Percentiles rank a stretch among this genome's conserved stretches.
Conservation (phyloP, 768 basidiomycete species). For the Lyophyllum decastes region DNA sequence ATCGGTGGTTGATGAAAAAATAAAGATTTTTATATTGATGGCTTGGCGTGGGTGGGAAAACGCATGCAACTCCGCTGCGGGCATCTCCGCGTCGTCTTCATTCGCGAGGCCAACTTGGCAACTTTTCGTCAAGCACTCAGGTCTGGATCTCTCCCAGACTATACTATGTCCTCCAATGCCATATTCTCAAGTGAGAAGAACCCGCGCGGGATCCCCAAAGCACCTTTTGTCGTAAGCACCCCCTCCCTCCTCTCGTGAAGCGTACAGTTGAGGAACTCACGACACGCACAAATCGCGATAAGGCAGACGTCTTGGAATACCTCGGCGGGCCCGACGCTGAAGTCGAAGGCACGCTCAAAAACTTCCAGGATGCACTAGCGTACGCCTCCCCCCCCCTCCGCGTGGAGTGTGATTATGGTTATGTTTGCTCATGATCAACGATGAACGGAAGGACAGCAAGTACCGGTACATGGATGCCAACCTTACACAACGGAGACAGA, state of each 20-base stretch:
- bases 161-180: slow-evolving; percentile 18
- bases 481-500: slow-evolving; percentile 72
- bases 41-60: no score
- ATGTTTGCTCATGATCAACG: no score
- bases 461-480: slow-evolving; percentile 98
- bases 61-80: slow-evolving; percentile 24
- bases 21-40: slow-evolving; percentile 12
- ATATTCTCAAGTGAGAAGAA: slow-evolving; percentile 50
- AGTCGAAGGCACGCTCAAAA: slow-evolving; percentile 74
- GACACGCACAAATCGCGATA: no score
- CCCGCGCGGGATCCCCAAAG: slow-evolving; percentile 91
- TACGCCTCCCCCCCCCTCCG: slow-evolving; percentile 41
- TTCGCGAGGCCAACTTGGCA: not conserved
- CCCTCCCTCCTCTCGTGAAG: not conserved
- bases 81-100: slow-evolving; percentile 17
- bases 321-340: slow-evolving; percentile 78
- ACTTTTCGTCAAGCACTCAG: no score
- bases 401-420: slow-evolving; percentile 20
- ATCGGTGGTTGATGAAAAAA: slow-evolving; percentile 21
- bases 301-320: slow-evolving; percentile 89
- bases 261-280: no score
- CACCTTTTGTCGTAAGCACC: slow-evolving; percentile 80
- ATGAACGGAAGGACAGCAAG: slow-evolving; percentile 68
- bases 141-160: no score
- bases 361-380: slow-evolving; percentile 93